Base-by-base conservation (phyloP, 768 basidiomycete genomes). In the Mycena alexandri region DNA sequence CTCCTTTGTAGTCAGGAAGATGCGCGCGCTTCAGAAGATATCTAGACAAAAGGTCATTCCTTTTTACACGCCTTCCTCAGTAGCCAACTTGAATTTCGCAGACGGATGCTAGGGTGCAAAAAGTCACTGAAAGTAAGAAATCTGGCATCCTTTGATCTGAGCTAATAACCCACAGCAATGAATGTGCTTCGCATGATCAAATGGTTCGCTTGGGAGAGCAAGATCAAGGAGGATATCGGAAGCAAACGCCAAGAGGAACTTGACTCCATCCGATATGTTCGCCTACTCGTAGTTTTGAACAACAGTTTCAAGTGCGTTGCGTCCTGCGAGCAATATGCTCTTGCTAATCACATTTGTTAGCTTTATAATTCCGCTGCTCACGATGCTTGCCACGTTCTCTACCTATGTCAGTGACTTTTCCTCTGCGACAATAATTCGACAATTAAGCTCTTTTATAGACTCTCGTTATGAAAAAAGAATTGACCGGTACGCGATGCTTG, bases 141-240 rank as follows among this genome's bases (percentile, higher is more conserved):
- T 76, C 17, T 81, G 78, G 77, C 75, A 65, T 80, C 75, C 42
- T 25, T 74, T 38, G 52, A 61, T 38, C 53, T 65, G 34, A 63
- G 55, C 25, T 58, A 55, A 48, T 7, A 2, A 81, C 79, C 17
- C 83, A 81, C 55, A 82, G 83, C 75, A 9, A 74, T 83, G 67
- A 75, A 74, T 61, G 77, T 81, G 29, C 71, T 86, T 11, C 82
- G 86, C 22, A 85, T 87, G 81, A 77, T 85, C 71, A 87, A 87
- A 76, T 79, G 87, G 67, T 89, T 88, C 69, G 87, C 75, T 17
- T 77, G 87, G 75, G 77, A 85, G 83, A 82, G 83, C 67, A 77
- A 82, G 25, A 79, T 86, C 57, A 77, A 79, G 44, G 71, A 78
- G 5, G 76, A 80, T 47, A 77, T 90, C 41, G 68, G 77, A 13